Percentiles rank a stretch among this genome's conserved stretches.
Evolutionary conservation across 495 filamentous ascomycete species (phyloP).

Genomic region (Haplographium delicatum): DNA sequence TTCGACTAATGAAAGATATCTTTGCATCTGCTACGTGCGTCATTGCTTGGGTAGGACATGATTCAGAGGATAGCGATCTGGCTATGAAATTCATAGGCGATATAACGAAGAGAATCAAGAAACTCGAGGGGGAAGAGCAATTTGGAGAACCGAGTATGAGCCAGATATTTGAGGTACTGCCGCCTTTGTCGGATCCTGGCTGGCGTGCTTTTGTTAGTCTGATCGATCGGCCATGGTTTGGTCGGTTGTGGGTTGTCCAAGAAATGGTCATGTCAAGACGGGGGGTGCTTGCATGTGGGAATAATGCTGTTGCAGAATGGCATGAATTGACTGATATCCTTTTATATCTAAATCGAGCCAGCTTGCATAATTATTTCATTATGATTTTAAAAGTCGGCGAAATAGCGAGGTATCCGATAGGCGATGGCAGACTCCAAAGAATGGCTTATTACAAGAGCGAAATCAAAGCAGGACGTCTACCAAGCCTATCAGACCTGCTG

Average conservation of each 20-base stretch:
- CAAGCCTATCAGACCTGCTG: neutral
- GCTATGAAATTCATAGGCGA: neutral
- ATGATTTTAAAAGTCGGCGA: neutral
- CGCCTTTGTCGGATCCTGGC: no score
- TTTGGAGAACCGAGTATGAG: no score
- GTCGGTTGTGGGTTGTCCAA: neutral
- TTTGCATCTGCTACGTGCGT: neutral
- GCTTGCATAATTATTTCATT: neutral
- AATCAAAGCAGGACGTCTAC: neutral
- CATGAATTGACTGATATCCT: no score
- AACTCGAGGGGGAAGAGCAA: no score
- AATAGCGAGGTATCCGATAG: neutral
- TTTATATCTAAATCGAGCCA: neutral
- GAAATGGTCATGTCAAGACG: neutral
- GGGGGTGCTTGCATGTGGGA: no score
- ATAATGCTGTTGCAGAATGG: no score
- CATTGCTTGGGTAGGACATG: constrained; percentile 2
- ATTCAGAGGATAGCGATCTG: neutral
- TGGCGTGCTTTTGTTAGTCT: neutral
- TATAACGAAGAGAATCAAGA: neutral
- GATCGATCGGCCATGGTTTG: neutral
- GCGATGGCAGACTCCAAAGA: neutral
- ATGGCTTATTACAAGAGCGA: neutral
- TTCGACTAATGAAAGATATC: neutral
- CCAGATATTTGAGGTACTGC: no score